These are phyloP conservation scores for Colletotrichum brevisporum DNA, from an alignment of 2,329 filamentous ascomycete genomes.

Conservation along the genomic window DNA sequence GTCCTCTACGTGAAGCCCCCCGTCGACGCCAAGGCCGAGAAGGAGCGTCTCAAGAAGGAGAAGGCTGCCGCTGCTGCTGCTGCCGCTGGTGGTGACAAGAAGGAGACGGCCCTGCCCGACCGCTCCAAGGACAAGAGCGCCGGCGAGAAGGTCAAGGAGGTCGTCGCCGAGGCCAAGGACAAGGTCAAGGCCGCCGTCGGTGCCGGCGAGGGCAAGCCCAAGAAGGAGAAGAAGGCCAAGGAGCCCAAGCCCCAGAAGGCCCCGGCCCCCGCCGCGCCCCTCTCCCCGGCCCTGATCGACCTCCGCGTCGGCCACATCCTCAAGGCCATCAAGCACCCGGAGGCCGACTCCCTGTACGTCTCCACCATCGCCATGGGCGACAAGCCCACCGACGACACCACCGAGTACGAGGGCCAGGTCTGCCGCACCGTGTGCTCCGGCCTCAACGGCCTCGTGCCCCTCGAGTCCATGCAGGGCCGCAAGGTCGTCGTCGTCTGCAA, in stretches of 20 bases:
- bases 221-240: slow-evolving; percentile 95
- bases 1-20: slow-evolving; percentile 91
- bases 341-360: slow-evolving; percentile 95
- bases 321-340: slow-evolving; percentile 94
- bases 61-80: slow-evolving; percentile 79
- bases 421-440: slow-evolving; percentile 98
- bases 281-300: slow-evolving; percentile 90
- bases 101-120: slow-evolving; percentile 66
- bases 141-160: slow-evolving; percentile 62
- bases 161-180: slow-evolving; percentile 62
- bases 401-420: slow-evolving; percentile 90
- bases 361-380: slow-evolving; percentile 97
- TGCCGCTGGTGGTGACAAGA: slow-evolving; percentile 59
- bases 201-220: slow-evolving; percentile 61
- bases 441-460: slow-evolving; percentile 90
- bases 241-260: slow-evolving; percentile 81
- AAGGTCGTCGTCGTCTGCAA: slow-evolving; percentile 98
- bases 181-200: slow-evolving; percentile 61
- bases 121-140: slow-evolving; percentile 73
- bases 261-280: slow-evolving; percentile 78
- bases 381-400: slow-evolving; percentile 87
- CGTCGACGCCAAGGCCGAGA: slow-evolving; percentile 93
- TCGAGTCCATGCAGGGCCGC: slow-evolving; percentile 96
- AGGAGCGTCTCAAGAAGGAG: slow-evolving; percentile 96
- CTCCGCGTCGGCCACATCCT: slow-evolving; percentile 97